Conservation (phyloP, 2,329 filamentous ascomycete genomes). For the Periglandula ipomoeae region DNA sequence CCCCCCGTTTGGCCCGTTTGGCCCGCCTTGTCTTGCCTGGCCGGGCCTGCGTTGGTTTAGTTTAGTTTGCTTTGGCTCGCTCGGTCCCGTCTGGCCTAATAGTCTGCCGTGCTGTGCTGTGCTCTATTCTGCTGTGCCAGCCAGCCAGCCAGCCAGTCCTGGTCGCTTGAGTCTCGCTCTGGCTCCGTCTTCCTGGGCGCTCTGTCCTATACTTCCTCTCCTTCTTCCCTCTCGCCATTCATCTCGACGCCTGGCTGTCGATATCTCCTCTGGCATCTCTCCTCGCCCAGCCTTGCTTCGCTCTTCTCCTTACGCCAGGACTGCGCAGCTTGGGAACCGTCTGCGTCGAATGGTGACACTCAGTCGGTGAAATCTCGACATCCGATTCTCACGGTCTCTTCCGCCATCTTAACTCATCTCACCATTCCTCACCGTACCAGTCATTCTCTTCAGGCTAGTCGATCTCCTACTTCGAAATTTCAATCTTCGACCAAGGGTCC, state of each 20-base stretch:
- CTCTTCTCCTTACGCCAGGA: not conserved
- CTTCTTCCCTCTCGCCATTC: not conserved
- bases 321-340: not conserved
- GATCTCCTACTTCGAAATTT: not conserved
- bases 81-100: not conserved
- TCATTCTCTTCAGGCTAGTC: not conserved
- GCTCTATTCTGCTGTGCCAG: too few species aligned
- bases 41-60: not conserved
- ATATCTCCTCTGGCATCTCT: not conserved
- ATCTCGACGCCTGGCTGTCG: not conserved
- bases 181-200: slow-evolving; percentile 3
- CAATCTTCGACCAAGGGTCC: not conserved
- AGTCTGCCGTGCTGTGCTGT: too few species aligned
- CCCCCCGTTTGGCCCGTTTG: slow-evolving; percentile 2
- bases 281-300: not conserved
- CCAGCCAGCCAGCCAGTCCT: too few species aligned
- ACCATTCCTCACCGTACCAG: not conserved
- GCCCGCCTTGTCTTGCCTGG: not conserved
- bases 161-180: too few species aligned
- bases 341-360: not conserved
- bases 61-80: not conserved
- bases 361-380: not conserved
- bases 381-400: not conserved
- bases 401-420: not conserved
- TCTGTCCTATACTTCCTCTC: slow-evolving; percentile 4